These are phyloP conservation scores for Thelonectria rubi DNA, from an alignment of 2,329 filamentous ascomycete genomes.

Conservation along the genomic window DNA sequence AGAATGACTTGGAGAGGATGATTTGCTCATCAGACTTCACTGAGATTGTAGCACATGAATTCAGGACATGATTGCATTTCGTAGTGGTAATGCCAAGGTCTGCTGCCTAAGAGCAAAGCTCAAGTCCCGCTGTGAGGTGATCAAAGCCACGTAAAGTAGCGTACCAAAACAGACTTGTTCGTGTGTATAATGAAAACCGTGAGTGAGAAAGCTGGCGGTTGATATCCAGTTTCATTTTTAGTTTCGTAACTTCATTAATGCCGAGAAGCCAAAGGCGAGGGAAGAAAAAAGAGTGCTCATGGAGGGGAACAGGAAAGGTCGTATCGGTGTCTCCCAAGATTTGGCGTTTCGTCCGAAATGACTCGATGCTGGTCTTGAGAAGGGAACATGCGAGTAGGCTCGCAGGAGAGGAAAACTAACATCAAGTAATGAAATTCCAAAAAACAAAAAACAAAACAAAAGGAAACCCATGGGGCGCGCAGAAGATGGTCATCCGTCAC, in stretches of 20 bases:
- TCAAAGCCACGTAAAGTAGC: neutral
- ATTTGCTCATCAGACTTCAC: neutral
- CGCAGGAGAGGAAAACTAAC: no score
- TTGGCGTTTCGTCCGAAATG: no score
- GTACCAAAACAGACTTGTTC: neutral
- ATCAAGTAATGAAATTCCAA: no score
- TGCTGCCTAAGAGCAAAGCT: neutral
- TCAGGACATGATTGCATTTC: neutral
- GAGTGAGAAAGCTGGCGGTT: neutral
- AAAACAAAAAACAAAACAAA: no score
- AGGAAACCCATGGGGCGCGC: no score
- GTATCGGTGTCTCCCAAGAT: no score
- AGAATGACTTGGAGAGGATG: neutral
- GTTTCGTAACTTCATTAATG: neutral
- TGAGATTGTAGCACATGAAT: neutral
- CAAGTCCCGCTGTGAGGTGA: neutral
- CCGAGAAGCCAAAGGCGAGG: no score
- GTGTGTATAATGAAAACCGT: neutral
- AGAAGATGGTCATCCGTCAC: no score
- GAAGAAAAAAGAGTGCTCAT: no score
- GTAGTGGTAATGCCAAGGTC: neutral
- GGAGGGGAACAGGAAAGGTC: no score
- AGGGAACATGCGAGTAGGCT: no score
- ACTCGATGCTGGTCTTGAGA: no score
- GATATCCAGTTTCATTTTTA: neutral